Evolutionary conservation across 495 filamentous ascomycete genomes (phyloP).

Genomic region (Elaphomyces granulatus): DNA sequence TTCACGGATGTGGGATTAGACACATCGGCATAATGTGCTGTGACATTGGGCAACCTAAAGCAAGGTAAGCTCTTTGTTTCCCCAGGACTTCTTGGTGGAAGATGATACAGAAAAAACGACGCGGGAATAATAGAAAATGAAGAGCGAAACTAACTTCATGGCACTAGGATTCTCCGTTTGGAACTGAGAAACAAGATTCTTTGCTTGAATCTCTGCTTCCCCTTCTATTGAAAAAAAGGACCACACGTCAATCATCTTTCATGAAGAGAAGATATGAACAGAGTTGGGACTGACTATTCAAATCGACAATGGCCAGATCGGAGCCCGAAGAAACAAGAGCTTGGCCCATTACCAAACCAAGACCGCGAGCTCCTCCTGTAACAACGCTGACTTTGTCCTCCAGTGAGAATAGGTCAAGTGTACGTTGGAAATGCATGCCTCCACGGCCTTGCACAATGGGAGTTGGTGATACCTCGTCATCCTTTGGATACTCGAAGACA

Average conservation of each 20-base stretch:
- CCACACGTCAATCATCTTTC: background rate
- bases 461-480: slow-evolving; percentile 48
- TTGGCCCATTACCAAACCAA: slow-evolving; percentile 86
- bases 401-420: slow-evolving; percentile 59
- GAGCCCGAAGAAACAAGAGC: slow-evolving; percentile 75
- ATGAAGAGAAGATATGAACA: slow-evolving; percentile 1
- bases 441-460: slow-evolving; percentile 57
- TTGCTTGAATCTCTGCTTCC: slow-evolving; percentile 64
- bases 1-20: slow-evolving; percentile 64
- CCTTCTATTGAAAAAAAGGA: slow-evolving; percentile 41
- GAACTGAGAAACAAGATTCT: slow-evolving; percentile 57
- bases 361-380: slow-evolving; percentile 72
- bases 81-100: too few relatives aligned
- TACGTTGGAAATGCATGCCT: slow-evolving; percentile 55
- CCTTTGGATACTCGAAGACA: slow-evolving; percentile 60
- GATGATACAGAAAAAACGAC: too few relatives aligned
- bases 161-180: slow-evolving; percentile 61
- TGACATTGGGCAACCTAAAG: slow-evolving; percentile 59
- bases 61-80: background rate
- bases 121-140: background rate
- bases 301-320: slow-evolving; percentile 80
- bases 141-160: slow-evolving; percentile 37
- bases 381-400: slow-evolving; percentile 66
- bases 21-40: slow-evolving; percentile 81
- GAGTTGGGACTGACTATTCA: slow-evolving; percentile 57